Conservation (phyloP, 1,284 basidiomycete species). For the Cryptococcus jaspeensis region DNA sequence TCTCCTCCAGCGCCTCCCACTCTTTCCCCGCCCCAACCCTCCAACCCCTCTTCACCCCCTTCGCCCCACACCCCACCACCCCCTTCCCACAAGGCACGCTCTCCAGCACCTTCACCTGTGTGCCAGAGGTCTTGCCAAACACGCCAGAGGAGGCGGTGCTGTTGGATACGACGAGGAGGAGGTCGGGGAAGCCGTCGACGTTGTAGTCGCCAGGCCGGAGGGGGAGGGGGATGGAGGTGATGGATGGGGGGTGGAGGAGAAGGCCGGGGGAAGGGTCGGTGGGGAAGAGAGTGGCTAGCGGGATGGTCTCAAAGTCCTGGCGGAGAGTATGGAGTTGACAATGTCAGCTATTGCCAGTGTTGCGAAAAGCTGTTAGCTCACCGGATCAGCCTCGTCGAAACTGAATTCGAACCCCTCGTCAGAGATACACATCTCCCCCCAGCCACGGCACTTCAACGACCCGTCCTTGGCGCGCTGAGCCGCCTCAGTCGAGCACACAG, state of each 20-base stretch:
- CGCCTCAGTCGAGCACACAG: constrained; percentile 61
- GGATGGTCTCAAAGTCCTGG: constrained; percentile 56
- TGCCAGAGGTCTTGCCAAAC: too few species aligned
- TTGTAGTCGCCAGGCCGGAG: constrained; percentile 87
- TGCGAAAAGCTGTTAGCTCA: constrained; percentile 45
- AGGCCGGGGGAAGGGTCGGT: constrained; percentile 54
- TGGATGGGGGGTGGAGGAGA: constrained; percentile 58
- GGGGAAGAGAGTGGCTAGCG: constrained; percentile 64
- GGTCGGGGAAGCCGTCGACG: constrained; percentile 91
- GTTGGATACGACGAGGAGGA: constrained; percentile 66
- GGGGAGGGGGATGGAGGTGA: constrained; percentile 68
- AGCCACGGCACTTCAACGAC: constrained; percentile 63
- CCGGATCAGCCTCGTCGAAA: constrained; percentile 61
- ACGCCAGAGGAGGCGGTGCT: constrained; percentile 39
- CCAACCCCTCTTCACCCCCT: constrained; percentile 56
- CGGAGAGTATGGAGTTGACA: background rate
- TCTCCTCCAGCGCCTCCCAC: constrained; percentile 60
- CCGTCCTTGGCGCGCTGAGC: constrained; percentile 21
- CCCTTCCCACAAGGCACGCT: constrained; percentile 66
- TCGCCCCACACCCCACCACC: constrained; percentile 32
- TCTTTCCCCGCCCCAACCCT: constrained; percentile 65
- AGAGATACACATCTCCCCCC: constrained; percentile 74
- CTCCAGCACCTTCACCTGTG: constrained; percentile 64
- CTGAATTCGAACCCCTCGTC: constrained; percentile 81
- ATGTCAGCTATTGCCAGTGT: background rate